Evolutionary conservation across 495 filamentous ascomycete genomes (phyloP).

Genomic region (Podospora comata): DNA sequence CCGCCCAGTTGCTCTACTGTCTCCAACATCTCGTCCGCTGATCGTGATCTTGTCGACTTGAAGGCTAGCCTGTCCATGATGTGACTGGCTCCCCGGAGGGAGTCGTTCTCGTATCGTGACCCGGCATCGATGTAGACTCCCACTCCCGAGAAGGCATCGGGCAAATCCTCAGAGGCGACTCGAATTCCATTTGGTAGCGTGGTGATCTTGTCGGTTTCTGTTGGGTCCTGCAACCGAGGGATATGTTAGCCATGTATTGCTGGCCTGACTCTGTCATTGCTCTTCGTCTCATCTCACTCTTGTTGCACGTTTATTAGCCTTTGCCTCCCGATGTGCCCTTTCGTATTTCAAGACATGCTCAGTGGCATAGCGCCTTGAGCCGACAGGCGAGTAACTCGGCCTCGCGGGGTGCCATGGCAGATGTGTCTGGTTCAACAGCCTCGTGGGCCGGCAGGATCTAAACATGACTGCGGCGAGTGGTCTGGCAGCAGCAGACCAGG

Average conservation of each 20-base stretch:
- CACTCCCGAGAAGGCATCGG: constrained; percentile 91
- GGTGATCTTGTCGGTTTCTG: constrained; percentile 82
- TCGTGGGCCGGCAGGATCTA: constrained; percentile 27
- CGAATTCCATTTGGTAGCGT: constrained; percentile 90
- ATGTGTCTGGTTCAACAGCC: constrained; percentile 23
- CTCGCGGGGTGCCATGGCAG: constrained; percentile 18
- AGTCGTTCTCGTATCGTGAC: constrained; percentile 87
- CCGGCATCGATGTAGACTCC: constrained; percentile 97
- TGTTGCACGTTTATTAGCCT: neutral
- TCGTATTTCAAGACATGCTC: neutral
- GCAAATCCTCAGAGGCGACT: constrained; percentile 91
- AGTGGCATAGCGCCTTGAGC: neutral
- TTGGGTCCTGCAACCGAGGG: constrained; percentile 64
- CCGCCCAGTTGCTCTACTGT: constrained; percentile 81
- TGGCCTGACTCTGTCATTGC: neutral
- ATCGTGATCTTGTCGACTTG: constrained; percentile 76
- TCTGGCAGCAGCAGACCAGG: neutral
- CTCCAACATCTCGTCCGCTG: constrained; percentile 83
- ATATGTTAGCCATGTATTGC: neutral
- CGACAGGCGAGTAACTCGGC: neutral
- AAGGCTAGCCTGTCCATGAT: constrained; percentile 95
- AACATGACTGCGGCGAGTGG: constrained; percentile 25
- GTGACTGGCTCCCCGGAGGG: constrained; percentile 85
- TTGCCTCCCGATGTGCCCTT: neutral
- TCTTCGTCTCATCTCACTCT: neutral